Evolutionary conservation across 2,329 filamentous ascomycete genomes (phyloP).

Genomic region (Hypoxylon sp.): DNA sequence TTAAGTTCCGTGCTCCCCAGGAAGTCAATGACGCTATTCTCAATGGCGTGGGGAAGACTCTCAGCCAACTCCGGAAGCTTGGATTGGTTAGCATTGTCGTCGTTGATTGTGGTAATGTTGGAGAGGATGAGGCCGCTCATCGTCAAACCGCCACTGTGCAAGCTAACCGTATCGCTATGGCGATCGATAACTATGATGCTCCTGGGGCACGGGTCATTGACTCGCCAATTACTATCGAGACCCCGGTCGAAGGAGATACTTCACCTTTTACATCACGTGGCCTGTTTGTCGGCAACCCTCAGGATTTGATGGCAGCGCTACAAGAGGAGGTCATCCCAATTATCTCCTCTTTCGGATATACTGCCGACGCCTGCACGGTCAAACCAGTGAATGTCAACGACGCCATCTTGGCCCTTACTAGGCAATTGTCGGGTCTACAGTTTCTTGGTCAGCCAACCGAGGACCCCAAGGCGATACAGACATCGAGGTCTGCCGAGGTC

Average conservation of each 20-base stretch:
- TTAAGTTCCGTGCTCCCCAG: slow-evolving; percentile 85
- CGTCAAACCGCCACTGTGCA: slow-evolving; percentile 71
- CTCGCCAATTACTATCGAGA: slow-evolving; percentile 62
- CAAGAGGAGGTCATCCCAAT: slow-evolving; percentile 79
- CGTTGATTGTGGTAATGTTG: slow-evolving; percentile 74
- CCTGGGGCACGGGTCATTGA: slow-evolving; percentile 79
- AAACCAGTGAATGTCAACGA: slow-evolving; percentile 67
- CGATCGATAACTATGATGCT: slow-evolving; percentile 78
- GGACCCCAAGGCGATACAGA: slow-evolving; percentile 54
- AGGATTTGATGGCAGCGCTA: slow-evolving; percentile 75
- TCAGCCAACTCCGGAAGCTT: slow-evolving; percentile 85
- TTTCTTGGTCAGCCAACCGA: slow-evolving; percentile 60
- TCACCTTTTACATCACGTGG: slow-evolving; percentile 56
- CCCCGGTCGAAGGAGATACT: slow-evolving; percentile 36
- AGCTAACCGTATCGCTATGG: slow-evolving; percentile 79
- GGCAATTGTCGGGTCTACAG: slow-evolving; percentile 79
- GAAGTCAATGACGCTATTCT: slow-evolving; percentile 77
- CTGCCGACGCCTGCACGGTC: slow-evolving; percentile 58
- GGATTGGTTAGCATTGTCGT: slow-evolving; percentile 88
- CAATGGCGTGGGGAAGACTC: slow-evolving; percentile 82
- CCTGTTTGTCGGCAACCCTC: slow-evolving; percentile 61
- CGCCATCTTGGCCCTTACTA: slow-evolving; percentile 81
- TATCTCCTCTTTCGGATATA: slow-evolving; percentile 67
- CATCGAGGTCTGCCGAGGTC: slow-evolving; percentile 63
- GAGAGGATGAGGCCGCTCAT: slow-evolving; percentile 54